Base-by-base conservation (phyloP, 805 yeast species). In the Candida tibetensis region DNA sequence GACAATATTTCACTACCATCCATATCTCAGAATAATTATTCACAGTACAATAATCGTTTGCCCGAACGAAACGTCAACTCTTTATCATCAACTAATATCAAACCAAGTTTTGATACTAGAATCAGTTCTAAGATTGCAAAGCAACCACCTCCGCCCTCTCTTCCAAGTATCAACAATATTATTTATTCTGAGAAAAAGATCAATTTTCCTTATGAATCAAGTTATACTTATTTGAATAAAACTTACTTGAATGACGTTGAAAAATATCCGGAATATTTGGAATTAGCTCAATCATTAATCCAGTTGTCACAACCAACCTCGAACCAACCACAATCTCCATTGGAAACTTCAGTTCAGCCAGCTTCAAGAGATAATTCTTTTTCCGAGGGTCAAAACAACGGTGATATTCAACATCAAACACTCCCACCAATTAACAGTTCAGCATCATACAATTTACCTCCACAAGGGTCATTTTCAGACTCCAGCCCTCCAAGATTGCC, bases 201-300 rank as follows among this genome's bases (percentile, higher is more conserved):
- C 40, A 71, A 74, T 51, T 76, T 73, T 49, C 81, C 81, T 3
- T 76, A 70, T 53, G 75, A 74, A 46, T 69, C 72, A 17, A 74
- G 75, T 47, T 74, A 75, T 51, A 69, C 76, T 13, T 74, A 74
- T 49, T 69, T 74, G 51, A 62, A 66, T 39, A 51, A 66, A 35
- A 74, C 79, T 2, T 75, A 74, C 47, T 54, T 74, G 51, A 64
- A 61, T 28, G 80, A 76, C 51, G 71, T 74, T 32, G 71, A 71
- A 37, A 52, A 58, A 42, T 72, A 72, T 44, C 76, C 77, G 4
- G 73, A 71, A 41, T 67, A 72, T 41, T 59, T 76, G 41, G 74
- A 71, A 42, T 60, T 72, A 42, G 76, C 77, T 18, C 70, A 64
- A 39, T 58, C 67, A 4, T 58, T 67, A 39, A 58, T 66, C 14